These are phyloP conservation scores for Firmiana major DNA, from an alignment of 345 rosid species.

Conservation along the genomic window DNA sequence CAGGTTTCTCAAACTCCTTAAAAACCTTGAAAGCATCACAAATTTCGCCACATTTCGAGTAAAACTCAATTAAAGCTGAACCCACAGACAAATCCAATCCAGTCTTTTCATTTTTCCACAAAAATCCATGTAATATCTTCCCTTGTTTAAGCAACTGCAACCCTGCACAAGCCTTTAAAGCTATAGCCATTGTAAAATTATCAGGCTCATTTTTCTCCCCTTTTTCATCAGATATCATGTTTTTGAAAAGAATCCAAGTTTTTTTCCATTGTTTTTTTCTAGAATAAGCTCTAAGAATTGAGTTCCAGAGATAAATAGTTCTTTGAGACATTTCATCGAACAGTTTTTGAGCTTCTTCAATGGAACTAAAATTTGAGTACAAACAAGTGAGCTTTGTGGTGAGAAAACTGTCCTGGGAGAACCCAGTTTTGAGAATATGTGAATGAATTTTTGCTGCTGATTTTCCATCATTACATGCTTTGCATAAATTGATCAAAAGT, in stretches of 20 bases:
- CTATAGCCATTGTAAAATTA: constrained; percentile 40
- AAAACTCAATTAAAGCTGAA: constrained; percentile 47
- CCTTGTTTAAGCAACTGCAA: constrained; percentile 36
- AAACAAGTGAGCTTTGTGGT: constrained; percentile 19
- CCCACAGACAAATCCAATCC: constrained; percentile 42
- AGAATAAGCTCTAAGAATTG: constrained; percentile 43
- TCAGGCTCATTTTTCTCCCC: constrained; percentile 36
- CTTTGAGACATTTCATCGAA: constrained; percentile 47
- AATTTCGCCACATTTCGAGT: constrained; percentile 44
- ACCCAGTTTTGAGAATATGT: constrained; percentile 25
- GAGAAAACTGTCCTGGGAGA: constrained; percentile 20
- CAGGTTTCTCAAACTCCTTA: constrained; percentile 39
- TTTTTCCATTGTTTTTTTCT: constrained; percentile 28
- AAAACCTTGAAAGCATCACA: constrained; percentile 39
- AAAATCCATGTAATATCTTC: constrained; percentile 42
- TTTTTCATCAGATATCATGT: constrained; percentile 22
- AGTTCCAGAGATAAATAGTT: constrained; percentile 44
- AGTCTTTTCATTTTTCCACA: constrained; percentile 25
- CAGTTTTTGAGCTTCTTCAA: constrained; percentile 38
- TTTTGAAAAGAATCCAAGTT: constrained; percentile 29
- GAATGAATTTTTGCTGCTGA: constrained; percentile 23
- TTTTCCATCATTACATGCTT: constrained; percentile 21
- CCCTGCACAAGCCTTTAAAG: constrained; percentile 45
- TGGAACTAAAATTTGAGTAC: not conserved
- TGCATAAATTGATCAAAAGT: constrained; percentile 7